These are phyloP conservation scores for Verbascum thapsus DNA, from an alignment of 257 asterid genomes.

Conservation along the genomic window DNA sequence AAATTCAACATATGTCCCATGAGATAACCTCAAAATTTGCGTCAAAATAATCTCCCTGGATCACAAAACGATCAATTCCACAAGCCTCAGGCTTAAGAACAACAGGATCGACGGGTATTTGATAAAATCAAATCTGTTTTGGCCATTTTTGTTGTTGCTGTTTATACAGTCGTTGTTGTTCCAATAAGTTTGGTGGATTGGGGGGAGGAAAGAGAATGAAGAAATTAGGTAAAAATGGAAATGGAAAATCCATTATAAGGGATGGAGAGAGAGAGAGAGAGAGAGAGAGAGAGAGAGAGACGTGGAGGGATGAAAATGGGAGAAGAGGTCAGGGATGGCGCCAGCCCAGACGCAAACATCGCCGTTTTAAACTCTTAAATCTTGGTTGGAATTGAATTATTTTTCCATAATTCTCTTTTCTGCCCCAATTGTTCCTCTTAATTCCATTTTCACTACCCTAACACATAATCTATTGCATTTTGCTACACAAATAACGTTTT, in stretches of 20 bases:
- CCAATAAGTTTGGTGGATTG: conserved; percentile 25
- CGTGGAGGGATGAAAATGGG: conserved; percentile 30
- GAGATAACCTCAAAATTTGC: conserved; percentile 20
- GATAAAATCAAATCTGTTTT: conserved; percentile 14
- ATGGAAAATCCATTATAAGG: conserved; percentile 34
- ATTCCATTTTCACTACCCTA: not conserved
- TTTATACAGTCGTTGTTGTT: conserved; percentile 10
- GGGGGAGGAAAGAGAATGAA: conserved; percentile 26
- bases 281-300: conserved; percentile 23
- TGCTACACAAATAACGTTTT: not conserved
- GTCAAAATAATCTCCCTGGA: conserved; percentile 23
- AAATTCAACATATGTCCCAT: not conserved
- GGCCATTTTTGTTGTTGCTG: conserved; percentile 20
- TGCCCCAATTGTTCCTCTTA: conserved; percentile 10
- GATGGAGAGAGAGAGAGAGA: not conserved
- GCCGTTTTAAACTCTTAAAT: conserved; percentile 42
- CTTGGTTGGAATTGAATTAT: conserved; percentile 33
- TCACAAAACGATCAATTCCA: too few relatives aligned
- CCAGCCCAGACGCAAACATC: conserved; percentile 42
- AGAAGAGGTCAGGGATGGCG: conserved; percentile 27
- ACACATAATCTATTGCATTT: not conserved
- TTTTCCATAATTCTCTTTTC: conserved; percentile 26
- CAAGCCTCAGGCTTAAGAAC: too few relatives aligned
- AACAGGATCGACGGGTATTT: conserved; percentile 1
- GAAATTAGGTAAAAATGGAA: conserved; percentile 33